Conservation (phyloP, 495 filamentous ascomycete genomes). For the Talaromyces ruber region DNA sequence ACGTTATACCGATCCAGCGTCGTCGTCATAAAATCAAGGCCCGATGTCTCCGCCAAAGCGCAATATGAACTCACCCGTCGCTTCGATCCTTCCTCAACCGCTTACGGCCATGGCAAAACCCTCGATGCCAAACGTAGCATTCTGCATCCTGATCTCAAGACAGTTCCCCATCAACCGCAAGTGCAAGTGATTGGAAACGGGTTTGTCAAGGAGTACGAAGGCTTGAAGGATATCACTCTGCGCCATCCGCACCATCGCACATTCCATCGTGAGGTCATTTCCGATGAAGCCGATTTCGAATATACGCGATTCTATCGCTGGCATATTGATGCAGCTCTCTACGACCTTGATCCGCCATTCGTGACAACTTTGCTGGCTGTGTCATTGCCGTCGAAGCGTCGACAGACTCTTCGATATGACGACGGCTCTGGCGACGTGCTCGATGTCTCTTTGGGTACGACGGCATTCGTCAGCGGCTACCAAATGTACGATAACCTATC, state of each 20-base stretch:
- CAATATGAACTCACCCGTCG: constrained; percentile 63
- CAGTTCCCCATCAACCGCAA: constrained; percentile 68
- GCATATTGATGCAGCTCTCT: constrained; percentile 73
- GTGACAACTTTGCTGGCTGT: constrained; percentile 65
- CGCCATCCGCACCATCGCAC: constrained; percentile 65
- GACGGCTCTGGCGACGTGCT: constrained; percentile 61
- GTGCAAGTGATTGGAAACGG: constrained; percentile 75
- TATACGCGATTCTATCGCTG: constrained; percentile 69
- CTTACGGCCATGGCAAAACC: constrained; percentile 67
- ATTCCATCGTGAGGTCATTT: constrained; percentile 58
- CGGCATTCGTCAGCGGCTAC: constrained; percentile 62
- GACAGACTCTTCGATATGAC: constrained; percentile 60
- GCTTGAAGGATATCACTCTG: constrained; percentile 56
- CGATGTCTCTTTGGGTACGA: constrained; percentile 64
- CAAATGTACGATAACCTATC: constrained; percentile 56
- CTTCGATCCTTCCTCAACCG: constrained; percentile 55
- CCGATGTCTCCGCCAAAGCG: constrained; percentile 50
- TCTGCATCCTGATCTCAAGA: constrained; percentile 70
- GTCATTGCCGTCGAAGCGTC: constrained; percentile 52
- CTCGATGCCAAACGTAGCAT: constrained; percentile 58
- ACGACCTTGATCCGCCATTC: constrained; percentile 59
- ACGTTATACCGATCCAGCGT: constrained; percentile 56
- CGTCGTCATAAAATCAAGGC: constrained; percentile 60
- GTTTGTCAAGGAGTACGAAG: constrained; percentile 54
- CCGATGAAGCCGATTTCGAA: constrained; percentile 52